These are phyloP conservation scores for Aspergillus indologenus DNA, from an alignment of 495 filamentous ascomycete genomes.

Conservation along the genomic window DNA sequence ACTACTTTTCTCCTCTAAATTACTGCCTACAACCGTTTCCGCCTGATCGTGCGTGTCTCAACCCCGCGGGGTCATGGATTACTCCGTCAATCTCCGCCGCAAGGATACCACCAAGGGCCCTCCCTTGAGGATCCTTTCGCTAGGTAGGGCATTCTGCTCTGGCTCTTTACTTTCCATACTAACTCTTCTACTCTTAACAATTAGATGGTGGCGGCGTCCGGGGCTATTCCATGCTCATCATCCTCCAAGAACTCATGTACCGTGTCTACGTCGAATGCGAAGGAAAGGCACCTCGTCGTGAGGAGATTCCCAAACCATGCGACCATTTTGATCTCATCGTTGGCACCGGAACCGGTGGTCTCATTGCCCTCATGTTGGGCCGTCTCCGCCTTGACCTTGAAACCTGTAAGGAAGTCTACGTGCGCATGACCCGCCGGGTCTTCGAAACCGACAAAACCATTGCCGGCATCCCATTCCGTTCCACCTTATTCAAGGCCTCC, in stretches of 20 bases:
- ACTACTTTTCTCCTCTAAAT: background rate
- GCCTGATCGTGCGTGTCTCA: background rate
- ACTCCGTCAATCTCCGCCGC: conserved; percentile 52
- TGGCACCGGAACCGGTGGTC: conserved; percentile 89
- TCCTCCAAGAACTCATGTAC: conserved; percentile 96
- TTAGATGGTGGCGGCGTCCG: conserved; percentile 94
- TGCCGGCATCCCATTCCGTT: conserved; percentile 87
- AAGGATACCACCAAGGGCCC: conserved; percentile 95
- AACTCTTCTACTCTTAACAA: conserved; percentile 15
- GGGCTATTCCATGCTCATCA: conserved; percentile 94
- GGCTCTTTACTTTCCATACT: background rate
- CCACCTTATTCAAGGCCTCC: conserved; percentile 93
- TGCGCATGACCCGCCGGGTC: conserved; percentile 86
- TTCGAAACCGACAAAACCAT: conserved; percentile 99
- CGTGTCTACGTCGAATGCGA: conserved; percentile 81
- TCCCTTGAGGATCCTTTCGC: conserved; percentile 83
- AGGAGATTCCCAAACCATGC: conserved; percentile 94
- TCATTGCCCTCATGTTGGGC: conserved; percentile 96
- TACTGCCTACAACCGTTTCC: background rate
- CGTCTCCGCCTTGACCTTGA: conserved; percentile 88
- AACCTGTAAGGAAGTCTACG: conserved; percentile 93
- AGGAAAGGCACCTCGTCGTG: conserved; percentile 74
- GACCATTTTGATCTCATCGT: conserved; percentile 97
- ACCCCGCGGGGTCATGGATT: conserved; percentile 25
- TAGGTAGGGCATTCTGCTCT: conserved; percentile 59